Percentiles rank a stretch among this genome's conserved stretches.
Conservation (phyloP, 1,139 yeast species). For the Blastobotrys proliferans region DNA sequence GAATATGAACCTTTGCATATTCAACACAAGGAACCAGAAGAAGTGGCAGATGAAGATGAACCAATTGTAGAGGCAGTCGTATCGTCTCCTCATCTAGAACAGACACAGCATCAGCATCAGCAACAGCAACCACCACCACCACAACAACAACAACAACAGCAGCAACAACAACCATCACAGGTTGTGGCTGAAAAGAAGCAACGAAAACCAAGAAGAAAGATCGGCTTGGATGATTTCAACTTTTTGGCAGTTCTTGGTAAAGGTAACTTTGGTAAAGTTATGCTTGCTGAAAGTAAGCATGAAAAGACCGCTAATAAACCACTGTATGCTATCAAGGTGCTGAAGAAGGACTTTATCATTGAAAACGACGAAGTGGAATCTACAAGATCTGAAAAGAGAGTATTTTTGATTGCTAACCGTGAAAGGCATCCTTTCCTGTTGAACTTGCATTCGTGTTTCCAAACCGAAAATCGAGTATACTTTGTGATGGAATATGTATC, state of each 20-base stretch:
- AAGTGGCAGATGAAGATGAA: slow-evolving; percentile 2
- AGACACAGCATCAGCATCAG: slow-evolving; percentile 15
- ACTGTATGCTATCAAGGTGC: slow-evolving; percentile 89
- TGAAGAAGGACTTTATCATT: slow-evolving; percentile 90
- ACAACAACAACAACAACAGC: slow-evolving; percentile 13
- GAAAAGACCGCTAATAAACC: slow-evolving; percentile 44
- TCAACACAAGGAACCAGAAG: neutral
- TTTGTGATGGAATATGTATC: slow-evolving; percentile 97
- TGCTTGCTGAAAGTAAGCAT: slow-evolving; percentile 90
- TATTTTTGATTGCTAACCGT: slow-evolving; percentile 82
- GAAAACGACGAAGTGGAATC: slow-evolving; percentile 96
- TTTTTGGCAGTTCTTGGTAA: slow-evolving; percentile 92
- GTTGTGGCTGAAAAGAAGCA: slow-evolving; percentile 13
- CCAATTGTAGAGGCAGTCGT: slow-evolving; percentile 5
- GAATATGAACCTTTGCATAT: neutral
- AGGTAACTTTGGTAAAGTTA: slow-evolving; percentile 97
- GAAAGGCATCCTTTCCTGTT: slow-evolving; percentile 91
- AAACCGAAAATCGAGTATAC: slow-evolving; percentile 93
- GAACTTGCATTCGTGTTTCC: slow-evolving; percentile 92
- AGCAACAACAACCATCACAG: slow-evolving; percentile 20
- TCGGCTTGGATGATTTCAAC: slow-evolving; percentile 92
- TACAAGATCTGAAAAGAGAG: slow-evolving; percentile 89
- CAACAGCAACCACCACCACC: slow-evolving; percentile 23
- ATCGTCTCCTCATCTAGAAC: neutral
- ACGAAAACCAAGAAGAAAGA: slow-evolving; percentile 47